These are phyloP conservation scores for Aquilaria sinensis DNA, from an alignment of 345 rosid genomes.

Conservation along the genomic window DNA sequence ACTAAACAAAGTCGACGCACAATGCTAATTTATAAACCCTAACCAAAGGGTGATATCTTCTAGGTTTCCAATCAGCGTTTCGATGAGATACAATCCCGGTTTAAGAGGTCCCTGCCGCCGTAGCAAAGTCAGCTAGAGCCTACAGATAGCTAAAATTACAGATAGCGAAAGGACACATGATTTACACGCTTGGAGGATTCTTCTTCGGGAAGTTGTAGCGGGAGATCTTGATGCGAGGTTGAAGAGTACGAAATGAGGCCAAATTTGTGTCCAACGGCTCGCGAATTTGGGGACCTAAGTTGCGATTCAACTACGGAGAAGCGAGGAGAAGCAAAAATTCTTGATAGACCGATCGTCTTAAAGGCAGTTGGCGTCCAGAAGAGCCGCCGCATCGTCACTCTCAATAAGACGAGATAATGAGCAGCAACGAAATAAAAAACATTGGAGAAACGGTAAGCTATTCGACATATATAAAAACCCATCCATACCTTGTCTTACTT, in stretches of 20 bases:
- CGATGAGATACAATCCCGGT: constrained; percentile 82
- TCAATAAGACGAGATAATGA: too few relatives aligned
- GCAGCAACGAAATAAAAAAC: too few relatives aligned
- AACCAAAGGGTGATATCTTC: constrained; percentile 92
- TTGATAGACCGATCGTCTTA: constrained; percentile 16
- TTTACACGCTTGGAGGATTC: constrained; percentile 46
- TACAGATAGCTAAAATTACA: background rate
- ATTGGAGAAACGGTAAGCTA: too few relatives aligned
- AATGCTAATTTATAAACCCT: background rate
- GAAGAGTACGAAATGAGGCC: constrained; percentile 33
- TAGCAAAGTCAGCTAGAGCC: constrained; percentile 6
- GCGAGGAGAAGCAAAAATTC: constrained; percentile 12
- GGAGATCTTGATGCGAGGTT: constrained; percentile 23
- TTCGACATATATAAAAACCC: too few relatives aligned
- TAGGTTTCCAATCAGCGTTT: constrained; percentile 90
- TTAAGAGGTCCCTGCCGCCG: constrained; percentile 51
- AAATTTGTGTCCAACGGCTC: constrained; percentile 17
- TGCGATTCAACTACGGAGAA: constrained; percentile 13
- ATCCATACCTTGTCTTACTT: too few relatives aligned
- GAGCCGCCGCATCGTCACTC: too few relatives aligned
- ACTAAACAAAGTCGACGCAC: background rate
- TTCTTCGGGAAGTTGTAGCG: constrained; percentile 18
- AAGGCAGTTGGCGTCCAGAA: constrained; percentile 26
- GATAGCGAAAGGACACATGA: background rate
- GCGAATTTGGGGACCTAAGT: background rate